A percentile compares a stretch with the other conserved stretches of the same genome.
These are phyloP conservation scores for Pseudonitzschia delicatissima DNA, from an alignment of 108 stramenopile genomes.

Conservation along the genomic window DNA sequence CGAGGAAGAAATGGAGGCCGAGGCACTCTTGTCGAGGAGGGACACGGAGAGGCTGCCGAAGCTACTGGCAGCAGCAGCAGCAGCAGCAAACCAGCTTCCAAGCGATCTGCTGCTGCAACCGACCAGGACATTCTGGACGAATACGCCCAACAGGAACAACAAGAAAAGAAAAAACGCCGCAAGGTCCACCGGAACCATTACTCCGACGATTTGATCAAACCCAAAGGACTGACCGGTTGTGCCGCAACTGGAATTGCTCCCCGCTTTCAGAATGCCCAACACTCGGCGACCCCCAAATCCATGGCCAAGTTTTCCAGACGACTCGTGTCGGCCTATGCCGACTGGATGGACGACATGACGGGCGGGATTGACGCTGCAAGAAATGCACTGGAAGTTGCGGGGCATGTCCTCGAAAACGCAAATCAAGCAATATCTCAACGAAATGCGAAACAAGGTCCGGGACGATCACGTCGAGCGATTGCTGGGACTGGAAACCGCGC, in stretches of 20 bases:
- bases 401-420: slow-evolving; percentile 42
- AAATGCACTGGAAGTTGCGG: slow-evolving; percentile 55
- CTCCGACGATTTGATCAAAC: slow-evolving; percentile 1
- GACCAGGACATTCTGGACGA: slow-evolving; percentile 42
- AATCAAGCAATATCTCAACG: slow-evolving; percentile 50
- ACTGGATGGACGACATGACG: slow-evolving; percentile 49
- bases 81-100: slow-evolving; percentile 12
- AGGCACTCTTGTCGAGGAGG: slow-evolving; percentile 49
- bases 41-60: slow-evolving; percentile 56
- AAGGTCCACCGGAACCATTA: neutral
- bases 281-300: slow-evolving; percentile 36
- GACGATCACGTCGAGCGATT: slow-evolving; percentile 55
- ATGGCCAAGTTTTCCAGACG: slow-evolving; percentile 27
- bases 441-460: slow-evolving; percentile 62
- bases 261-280: slow-evolving; percentile 3
- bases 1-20: slow-evolving; percentile 57
- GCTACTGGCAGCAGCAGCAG: slow-evolving; percentile 14
- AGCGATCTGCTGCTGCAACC: neutral
- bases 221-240: slow-evolving; percentile 20
- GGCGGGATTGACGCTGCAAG: slow-evolving; percentile 57
- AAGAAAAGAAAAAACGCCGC: slow-evolving; percentile 26
- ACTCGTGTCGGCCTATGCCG: slow-evolving; percentile 48
- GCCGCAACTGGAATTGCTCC: slow-evolving; percentile 20
- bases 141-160: slow-evolving; percentile 43
- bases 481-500: slow-evolving; percentile 54